Conservation (phyloP, 495 filamentous ascomycete species). For the Penicillium simplicissimum region DNA sequence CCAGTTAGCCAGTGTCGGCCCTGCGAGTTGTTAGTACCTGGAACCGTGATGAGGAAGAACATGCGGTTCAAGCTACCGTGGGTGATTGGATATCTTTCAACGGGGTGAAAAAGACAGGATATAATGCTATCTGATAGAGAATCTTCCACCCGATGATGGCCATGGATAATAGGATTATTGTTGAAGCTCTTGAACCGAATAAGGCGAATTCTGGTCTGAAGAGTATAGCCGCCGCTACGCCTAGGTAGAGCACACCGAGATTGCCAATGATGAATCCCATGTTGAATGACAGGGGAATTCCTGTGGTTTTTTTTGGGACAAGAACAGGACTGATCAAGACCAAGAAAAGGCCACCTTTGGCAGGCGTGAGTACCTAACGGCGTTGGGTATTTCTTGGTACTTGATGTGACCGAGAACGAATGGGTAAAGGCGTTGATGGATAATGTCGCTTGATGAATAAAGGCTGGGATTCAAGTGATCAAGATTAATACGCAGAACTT, state of each 20-base stretch:
- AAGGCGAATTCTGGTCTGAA: conserved; percentile 37
- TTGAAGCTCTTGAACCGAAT: conserved; percentile 30
- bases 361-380: not conserved
- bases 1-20: conserved; percentile 40
- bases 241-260: conserved; percentile 27
- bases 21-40: conserved; percentile 19
- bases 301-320: not conserved
- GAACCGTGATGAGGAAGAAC: not conserved
- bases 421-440: no score
- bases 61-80: conserved; percentile 37
- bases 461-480: no score
- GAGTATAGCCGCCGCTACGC: conserved; percentile 26
- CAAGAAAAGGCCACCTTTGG: not conserved
- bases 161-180: conserved; percentile 24
- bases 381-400: no score
- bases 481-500: no score
- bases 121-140: conserved; percentile 59
- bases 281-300: not conserved
- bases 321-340: not conserved
- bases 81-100: conserved; percentile 64
- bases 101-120: conserved; percentile 73
- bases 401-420: no score
- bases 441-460: no score
- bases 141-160: conserved; percentile 28
- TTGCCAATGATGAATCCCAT: conserved; percentile 25